Evolutionary conservation across 2,329 filamentous ascomycete species (phyloP).

Genomic region (Dactylellina sp.): DNA sequence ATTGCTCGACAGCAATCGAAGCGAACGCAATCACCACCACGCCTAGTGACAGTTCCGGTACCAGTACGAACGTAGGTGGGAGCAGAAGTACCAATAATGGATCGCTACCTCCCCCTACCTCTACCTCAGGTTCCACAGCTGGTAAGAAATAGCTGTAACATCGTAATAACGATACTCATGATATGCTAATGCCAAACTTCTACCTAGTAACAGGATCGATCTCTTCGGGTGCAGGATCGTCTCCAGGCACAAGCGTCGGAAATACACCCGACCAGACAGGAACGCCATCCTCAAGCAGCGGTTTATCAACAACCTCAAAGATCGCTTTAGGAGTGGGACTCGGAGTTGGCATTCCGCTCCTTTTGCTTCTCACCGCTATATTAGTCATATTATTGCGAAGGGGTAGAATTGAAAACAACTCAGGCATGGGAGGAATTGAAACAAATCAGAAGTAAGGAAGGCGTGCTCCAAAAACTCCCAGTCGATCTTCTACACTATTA

Average conservation of each 20-base stretch:
- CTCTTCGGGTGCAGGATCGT: not conserved
- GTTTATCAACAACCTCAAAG: conserved; percentile 25
- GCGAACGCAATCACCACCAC: conserved; percentile 2
- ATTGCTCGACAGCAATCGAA: conserved; percentile 60
- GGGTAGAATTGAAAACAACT: not conserved
- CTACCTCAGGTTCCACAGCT: conserved; percentile 1
- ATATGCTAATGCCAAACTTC: too few relatives aligned
- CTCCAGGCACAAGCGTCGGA: not conserved
- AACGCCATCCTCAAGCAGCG: conserved; percentile 1
- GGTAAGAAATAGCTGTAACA: not conserved
- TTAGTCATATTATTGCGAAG: conserved; percentile 27
- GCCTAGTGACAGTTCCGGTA: not conserved
- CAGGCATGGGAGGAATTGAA: conserved; percentile 32
- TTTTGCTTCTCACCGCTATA: conserved; percentile 21
- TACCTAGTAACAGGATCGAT: not conserved
- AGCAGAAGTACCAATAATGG: conserved; percentile 3
- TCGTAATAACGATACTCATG: too few relatives aligned
- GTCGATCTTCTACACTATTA: too few relatives aligned
- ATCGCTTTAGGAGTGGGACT: conserved; percentile 43
- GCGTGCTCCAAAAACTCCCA: too few relatives aligned
- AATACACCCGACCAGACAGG: not conserved
- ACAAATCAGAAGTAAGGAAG: conserved; percentile 12
- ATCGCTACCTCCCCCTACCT: not conserved
- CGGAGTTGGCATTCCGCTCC: conserved; percentile 42
- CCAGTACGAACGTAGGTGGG: not conserved